These are phyloP conservation scores for Mercurialis annua DNA, from an alignment of 345 rosid species.

Conservation along the genomic window DNA sequence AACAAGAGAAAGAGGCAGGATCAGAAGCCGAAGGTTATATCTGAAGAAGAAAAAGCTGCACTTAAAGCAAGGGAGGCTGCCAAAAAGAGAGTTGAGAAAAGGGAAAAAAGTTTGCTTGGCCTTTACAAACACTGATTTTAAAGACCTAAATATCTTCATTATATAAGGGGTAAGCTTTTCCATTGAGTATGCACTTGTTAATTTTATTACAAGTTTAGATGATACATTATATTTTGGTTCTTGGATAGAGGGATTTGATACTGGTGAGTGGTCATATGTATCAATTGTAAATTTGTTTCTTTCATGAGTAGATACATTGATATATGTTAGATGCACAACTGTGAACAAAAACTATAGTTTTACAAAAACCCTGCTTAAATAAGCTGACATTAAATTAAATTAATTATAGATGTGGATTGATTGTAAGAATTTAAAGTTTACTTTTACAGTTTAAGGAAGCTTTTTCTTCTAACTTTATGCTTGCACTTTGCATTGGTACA, in stretches of 20 bases:
- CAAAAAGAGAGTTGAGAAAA: slow-evolving; percentile 81
- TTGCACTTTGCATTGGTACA: background rate
- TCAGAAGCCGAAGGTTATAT: slow-evolving; percentile 57
- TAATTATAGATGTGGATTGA: too few species aligned
- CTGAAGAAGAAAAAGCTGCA: slow-evolving; percentile 82
- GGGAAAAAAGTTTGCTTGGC: slow-evolving; percentile 87
- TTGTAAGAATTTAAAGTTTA: too few species aligned
- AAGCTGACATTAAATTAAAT: too few species aligned
- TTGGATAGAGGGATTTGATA: background rate
- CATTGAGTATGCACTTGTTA: background rate
- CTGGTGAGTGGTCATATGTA: background rate
- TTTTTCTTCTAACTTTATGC: background rate
- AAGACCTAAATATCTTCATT: slow-evolving; percentile 8
- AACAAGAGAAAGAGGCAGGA: slow-evolving; percentile 73
- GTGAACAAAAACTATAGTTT: background rate
- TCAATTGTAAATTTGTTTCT: too few species aligned
- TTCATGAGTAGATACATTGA: too few species aligned
- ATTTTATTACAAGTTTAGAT: slow-evolving; percentile 1
- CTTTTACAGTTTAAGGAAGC: too few species aligned
- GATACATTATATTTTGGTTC: background rate
- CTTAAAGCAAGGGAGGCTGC: slow-evolving; percentile 94
- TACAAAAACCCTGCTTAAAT: background rate
- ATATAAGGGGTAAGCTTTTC: slow-evolving; percentile 20
- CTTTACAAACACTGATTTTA: slow-evolving; percentile 64
- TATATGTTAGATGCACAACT: too few species aligned